Base-by-base conservation (phyloP, 495 filamentous ascomycete species). In the Penicillium cinerascens region DNA sequence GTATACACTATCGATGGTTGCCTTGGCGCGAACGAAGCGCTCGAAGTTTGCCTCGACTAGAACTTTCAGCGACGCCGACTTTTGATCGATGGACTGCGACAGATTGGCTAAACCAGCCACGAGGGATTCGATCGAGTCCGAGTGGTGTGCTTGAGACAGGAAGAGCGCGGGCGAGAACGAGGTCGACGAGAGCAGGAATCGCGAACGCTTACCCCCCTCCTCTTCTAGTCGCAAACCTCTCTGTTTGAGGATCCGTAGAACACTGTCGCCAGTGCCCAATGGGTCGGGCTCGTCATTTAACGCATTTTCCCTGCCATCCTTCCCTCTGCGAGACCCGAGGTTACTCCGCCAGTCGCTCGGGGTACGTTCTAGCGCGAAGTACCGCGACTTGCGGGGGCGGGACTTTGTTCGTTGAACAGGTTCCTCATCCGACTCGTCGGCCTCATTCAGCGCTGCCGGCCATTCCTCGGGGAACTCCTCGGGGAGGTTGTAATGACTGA, bases 41-140 rank as follows among this genome's bases (percentile, higher is more conserved):
- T 98, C 95, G 61, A 98, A 98, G 62, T 98, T 97, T 25, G 87
- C 89, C 68, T 98, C 93, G 21, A 98, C 93, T 3, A 98, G 79
- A 1, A 95, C 87, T 66, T 98, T 98, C 33, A 98, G 72, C 4
- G 91, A 95, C 0, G 91, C 93, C 1, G 91, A 96, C 63, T 98
- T 98, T 65, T 97, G 89, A 59, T 97, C 93, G 58, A 98, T 98
- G 0, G 92, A 96, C 44, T 77, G 78, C 5, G 89, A 91, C 4
- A 98, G 80, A 42, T 86, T 81, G 35, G 93, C 85, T 9, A 97
- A 80, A 3, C 93, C 93, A 21, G 82, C 74, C 16, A 93, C 76
- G 3, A 98, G 77, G 15, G 83, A 79, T 49, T 92, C 77, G 0
- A 91, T 95, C 29, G 90, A 89, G 26, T 85, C 92, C 25, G 82